Percentiles rank a stretch among this genome's conserved stretches.
Conservation (phyloP, 768 basidiomycete genomes). For the Boletus tomentosulus region DNA sequence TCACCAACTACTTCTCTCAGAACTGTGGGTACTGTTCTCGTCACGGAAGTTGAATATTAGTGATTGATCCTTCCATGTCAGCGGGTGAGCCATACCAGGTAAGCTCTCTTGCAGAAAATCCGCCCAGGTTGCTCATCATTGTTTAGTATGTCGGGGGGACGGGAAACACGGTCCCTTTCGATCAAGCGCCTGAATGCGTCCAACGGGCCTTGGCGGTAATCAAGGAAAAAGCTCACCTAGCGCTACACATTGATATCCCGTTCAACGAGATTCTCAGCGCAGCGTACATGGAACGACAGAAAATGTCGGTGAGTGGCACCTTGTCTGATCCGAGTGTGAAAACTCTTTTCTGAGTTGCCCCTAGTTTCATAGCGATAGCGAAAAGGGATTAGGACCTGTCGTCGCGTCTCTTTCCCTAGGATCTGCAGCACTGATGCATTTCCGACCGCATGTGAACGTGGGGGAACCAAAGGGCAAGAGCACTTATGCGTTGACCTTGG, state of each 20-base stretch:
- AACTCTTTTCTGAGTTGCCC: constrained; percentile 5
- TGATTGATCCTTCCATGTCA: constrained; percentile 26
- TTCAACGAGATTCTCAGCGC: constrained; percentile 83
- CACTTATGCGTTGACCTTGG: constrained; percentile 46
- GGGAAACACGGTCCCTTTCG: constrained; percentile 65
- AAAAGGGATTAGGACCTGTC: constrained; percentile 65
- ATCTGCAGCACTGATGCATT: constrained; percentile 76
- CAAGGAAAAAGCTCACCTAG: constrained; percentile 45
- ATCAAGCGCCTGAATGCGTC: constrained; percentile 56
- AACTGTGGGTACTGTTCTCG: constrained; percentile 52
- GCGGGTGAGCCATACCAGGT: constrained; percentile 83
- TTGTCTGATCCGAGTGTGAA: not conserved
- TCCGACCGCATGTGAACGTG: constrained; percentile 47
- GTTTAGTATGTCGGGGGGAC: constrained; percentile 74
- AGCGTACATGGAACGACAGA: constrained; percentile 83
- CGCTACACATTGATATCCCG: constrained; percentile 34
- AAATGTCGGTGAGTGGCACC: constrained; percentile 61
- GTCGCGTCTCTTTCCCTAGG: constrained; percentile 78
- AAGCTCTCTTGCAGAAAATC: constrained; percentile 7
- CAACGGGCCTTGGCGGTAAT: constrained; percentile 56
- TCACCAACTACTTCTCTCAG: constrained; percentile 84
- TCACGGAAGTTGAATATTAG: not conserved
- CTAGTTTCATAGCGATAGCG: constrained; percentile 79
- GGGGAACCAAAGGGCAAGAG: constrained; percentile 26
- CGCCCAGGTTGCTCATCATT: constrained; percentile 6